These are phyloP conservation scores for Stachybotrys chlorohalonatus DNA, from an alignment of 2,329 filamentous ascomycete genomes.

Conservation along the genomic window DNA sequence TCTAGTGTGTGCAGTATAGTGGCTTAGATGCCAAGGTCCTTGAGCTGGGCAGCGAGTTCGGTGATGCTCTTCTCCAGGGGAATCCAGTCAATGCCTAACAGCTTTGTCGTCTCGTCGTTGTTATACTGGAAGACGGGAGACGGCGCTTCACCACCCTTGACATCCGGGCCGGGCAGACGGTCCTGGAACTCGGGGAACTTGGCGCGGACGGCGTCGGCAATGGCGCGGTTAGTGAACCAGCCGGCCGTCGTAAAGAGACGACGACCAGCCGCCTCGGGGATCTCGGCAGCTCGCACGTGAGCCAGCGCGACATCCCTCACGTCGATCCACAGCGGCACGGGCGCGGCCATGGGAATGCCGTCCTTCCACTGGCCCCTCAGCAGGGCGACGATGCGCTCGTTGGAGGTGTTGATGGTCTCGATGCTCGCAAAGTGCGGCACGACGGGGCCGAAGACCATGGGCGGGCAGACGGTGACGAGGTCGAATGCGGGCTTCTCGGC, in stretches of 20 bases:
- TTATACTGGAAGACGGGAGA: slow-evolving; percentile 42
- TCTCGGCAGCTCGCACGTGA: slow-evolving; percentile 43
- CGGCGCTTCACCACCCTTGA: slow-evolving; percentile 31
- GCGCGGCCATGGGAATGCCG: slow-evolving; percentile 30
- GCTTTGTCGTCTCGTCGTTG: slow-evolving; percentile 47
- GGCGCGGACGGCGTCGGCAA: slow-evolving; percentile 32
- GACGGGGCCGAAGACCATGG: slow-evolving; percentile 45
- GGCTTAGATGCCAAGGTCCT: slow-evolving; percentile 27
- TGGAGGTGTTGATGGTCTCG: slow-evolving; percentile 42
- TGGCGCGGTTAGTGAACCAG: slow-evolving; percentile 34
- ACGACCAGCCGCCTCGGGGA: slow-evolving; percentile 35
- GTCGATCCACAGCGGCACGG: slow-evolving; percentile 41
- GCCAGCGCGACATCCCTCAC: slow-evolving; percentile 46
- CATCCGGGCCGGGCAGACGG: slow-evolving; percentile 34
- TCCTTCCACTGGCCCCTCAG: slow-evolving; percentile 41
- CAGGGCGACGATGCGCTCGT: slow-evolving; percentile 39
- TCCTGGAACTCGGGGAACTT: slow-evolving; percentile 42
- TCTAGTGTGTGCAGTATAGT: no score
- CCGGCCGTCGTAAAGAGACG: slow-evolving; percentile 41
- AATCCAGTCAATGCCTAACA: slow-evolving; percentile 55
- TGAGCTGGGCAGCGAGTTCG: slow-evolving; percentile 56
- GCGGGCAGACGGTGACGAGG: slow-evolving; percentile 45
- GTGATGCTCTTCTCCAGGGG: slow-evolving; percentile 51
- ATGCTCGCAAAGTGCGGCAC: slow-evolving; percentile 36
- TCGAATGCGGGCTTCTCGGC: slow-evolving; percentile 35